These are phyloP conservation scores for Brettanomyces bruxellensis DNA, from an alignment of 805 yeast genomes.

Conservation along the genomic window DNA sequence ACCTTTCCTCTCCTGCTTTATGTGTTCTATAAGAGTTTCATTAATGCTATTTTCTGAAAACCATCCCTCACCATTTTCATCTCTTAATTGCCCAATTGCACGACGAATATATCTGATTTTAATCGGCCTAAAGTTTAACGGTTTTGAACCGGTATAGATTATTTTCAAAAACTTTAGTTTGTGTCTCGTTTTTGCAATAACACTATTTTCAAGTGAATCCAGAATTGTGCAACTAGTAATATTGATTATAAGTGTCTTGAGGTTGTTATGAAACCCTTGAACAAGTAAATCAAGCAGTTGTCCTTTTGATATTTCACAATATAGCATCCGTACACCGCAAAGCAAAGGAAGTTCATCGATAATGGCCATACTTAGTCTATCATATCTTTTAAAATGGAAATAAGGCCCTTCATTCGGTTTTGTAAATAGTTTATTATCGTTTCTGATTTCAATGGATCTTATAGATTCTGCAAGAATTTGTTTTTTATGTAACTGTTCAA, in stretches of 20 bases:
- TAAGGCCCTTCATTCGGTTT: neutral
- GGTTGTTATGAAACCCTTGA: slow-evolving; percentile 5
- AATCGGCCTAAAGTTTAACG: neutral
- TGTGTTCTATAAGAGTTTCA: too few species aligned
- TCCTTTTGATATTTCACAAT: slow-evolving; percentile 1
- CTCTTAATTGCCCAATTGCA: neutral
- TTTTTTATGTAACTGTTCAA: neutral
- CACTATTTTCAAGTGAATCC: slow-evolving; percentile 3
- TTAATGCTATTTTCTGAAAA: neutral
- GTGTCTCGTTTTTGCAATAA: neutral
- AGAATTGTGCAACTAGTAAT: slow-evolving; percentile 6
- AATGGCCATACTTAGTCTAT: neutral
- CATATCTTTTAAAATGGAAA: neutral
- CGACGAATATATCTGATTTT: neutral
- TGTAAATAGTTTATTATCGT: neutral
- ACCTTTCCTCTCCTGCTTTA: too few species aligned
- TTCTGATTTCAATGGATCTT: neutral
- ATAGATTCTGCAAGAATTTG: neutral
- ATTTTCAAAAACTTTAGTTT: slow-evolving; percentile 1
- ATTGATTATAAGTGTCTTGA: slow-evolving; percentile 11
- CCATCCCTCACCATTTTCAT: neutral
- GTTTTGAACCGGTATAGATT: neutral
- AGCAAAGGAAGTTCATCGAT: neutral
- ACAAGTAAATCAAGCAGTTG: slow-evolving; percentile 4
- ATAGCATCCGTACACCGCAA: slow-evolving; percentile 3